Base-by-base conservation (phyloP, 257 asterid species). In the Paulownia fortunei region DNA sequence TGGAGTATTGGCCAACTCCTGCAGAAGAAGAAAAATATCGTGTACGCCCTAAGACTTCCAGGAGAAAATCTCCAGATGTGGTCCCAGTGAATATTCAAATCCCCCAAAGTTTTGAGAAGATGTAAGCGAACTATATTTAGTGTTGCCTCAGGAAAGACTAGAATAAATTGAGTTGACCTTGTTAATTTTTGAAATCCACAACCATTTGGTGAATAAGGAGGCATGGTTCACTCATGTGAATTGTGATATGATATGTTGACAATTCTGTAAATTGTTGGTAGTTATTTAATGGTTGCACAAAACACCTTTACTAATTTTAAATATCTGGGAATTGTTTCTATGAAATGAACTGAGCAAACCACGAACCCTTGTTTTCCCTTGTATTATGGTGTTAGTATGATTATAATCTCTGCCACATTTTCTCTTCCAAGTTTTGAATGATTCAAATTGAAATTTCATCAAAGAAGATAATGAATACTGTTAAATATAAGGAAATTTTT, bases 1-100 rank as follows among this genome's bases (percentile, higher is more conserved):
- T 90, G 71, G 96, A 91, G 80, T 93, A 95, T 82, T 93, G 97
- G 99, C 98, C 98, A 77, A 88, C 96, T 78, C 91, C 97, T 65
- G 84, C 70, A 42, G 99, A 95, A 85, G 96, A 93, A 86, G 94
- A 87, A 56, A 95, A 92, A 77, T 95, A 81, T 74, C 88, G 79
- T 47, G 2, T 87, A 41, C 81, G 73, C 46, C 83, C 86, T 44
- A 85, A 68, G 60, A 79, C 79, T 55, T 69, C 79, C 16, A 82
- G 84, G 83, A 82, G 83, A 81, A 85, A 79, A 82, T 69, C 94
- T 65, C 79, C 85, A 60, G 84, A 83, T 32, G 79, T 81, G 42
- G 81, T 83, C 76, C 84, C 84, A 12, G 56, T 83, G 84, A 83
- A 86, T 70, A 59, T 95, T 81, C 93, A 91, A 76, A 71, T 90